phyloP scores from a whole-genome alignment of 495 filamentous ascomycete species.

The Penicillium riverlandense region DNA sequence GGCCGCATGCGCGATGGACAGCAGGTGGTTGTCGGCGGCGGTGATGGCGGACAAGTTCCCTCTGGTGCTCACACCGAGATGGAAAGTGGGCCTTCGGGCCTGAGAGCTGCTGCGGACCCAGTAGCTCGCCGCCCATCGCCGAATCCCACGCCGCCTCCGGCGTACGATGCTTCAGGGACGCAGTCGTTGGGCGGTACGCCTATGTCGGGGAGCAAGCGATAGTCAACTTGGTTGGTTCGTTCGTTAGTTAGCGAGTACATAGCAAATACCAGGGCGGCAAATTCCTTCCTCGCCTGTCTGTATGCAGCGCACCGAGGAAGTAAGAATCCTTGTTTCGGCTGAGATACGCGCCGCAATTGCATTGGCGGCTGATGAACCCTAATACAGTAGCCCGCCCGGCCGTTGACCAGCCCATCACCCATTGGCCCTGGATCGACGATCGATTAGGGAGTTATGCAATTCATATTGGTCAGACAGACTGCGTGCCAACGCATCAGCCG shows the following conservation, averaged over 20 bases:
- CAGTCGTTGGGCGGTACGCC: constrained; percentile 23
- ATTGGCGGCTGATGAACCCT: too few relatives aligned
- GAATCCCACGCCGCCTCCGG: constrained; percentile 32
- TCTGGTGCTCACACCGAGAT: constrained; percentile 2
- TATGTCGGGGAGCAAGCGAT: constrained; percentile 31
- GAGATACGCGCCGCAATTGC: too few relatives aligned
- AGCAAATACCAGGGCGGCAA: too few relatives aligned
- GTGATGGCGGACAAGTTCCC: constrained; percentile 57
- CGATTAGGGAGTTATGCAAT: too few relatives aligned
- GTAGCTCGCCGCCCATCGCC: constrained; percentile 22
- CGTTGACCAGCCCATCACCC: too few relatives aligned
- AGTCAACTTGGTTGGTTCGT: neutral
- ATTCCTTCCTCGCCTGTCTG: too few relatives aligned
- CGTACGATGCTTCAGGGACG: constrained; percentile 34
- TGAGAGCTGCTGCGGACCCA: constrained; percentile 13
- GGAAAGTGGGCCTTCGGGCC: constrained; percentile 10
- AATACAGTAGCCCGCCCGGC: too few relatives aligned
- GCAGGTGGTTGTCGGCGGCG: constrained; percentile 77
- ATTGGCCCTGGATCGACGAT: too few relatives aligned
- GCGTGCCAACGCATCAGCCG: constrained; percentile 12
- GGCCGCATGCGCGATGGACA: constrained; percentile 77
- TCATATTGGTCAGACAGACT: neutral
- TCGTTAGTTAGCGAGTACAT: too few relatives aligned
- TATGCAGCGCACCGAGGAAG: too few relatives aligned
- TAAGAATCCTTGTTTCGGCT: too few relatives aligned